Evolutionary conservation across 371 early-diverging fungal genomes (phyloP).

Genomic region (Mucor plumbeus): DNA sequence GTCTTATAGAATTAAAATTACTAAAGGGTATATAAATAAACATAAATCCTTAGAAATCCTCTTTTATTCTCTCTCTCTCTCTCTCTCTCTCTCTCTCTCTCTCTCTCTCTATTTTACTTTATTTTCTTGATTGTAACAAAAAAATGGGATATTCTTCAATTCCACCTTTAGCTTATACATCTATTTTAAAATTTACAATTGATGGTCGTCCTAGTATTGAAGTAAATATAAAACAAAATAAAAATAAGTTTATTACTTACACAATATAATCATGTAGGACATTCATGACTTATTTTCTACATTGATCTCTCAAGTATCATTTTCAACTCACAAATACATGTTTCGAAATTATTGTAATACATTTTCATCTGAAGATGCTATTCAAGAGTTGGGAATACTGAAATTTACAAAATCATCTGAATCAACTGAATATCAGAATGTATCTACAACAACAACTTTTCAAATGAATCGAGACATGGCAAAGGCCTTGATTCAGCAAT

Average conservation of each 20-base stretch:
- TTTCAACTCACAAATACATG: slow-evolving; percentile 33
- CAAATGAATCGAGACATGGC: slow-evolving; percentile 70
- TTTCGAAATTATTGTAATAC: slow-evolving; percentile 46
- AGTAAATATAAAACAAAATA: slow-evolving; percentile 17
- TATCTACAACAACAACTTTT: slow-evolving; percentile 50
- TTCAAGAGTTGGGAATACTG: slow-evolving; percentile 36
- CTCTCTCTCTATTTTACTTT: neutral
- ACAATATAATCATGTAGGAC: slow-evolving; percentile 18
- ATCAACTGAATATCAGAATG: slow-evolving; percentile 41
- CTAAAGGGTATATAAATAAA: neutral
- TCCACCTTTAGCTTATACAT: slow-evolving; percentile 28
- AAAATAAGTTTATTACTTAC: neutral
- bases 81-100: neutral
- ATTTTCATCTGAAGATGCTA: slow-evolving; percentile 57
- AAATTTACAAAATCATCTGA: slow-evolving; percentile 46
- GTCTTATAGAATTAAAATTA: neutral
- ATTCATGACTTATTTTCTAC: slow-evolving; percentile 30
- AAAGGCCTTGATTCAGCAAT: slow-evolving; percentile 64
- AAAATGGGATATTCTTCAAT: neutral
- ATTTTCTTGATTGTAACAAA: neutral
- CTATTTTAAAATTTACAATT: slow-evolving; percentile 40
- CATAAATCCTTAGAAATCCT: neutral
- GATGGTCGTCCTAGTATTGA: slow-evolving; percentile 41
- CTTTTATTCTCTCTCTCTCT: neutral
- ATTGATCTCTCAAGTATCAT: slow-evolving; percentile 14